Percentiles rank a stretch among this genome's conserved stretches.
Evolutionary conservation across 805 yeast genomes (phyloP).

Genomic region (Wickerhamiella brachini): DNA sequence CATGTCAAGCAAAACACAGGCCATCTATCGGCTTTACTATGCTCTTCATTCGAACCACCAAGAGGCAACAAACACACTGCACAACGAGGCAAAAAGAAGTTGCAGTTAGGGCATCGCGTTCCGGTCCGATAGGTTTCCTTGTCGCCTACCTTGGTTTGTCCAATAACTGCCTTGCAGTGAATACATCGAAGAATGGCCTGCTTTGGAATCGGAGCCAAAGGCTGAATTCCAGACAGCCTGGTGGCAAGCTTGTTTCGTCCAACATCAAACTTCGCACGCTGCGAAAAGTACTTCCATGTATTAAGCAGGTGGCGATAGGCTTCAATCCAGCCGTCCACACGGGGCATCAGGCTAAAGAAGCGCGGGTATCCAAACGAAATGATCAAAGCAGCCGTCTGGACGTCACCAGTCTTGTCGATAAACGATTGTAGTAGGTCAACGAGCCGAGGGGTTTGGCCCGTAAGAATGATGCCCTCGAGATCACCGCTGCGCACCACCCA

Average conservation of each 20-base stretch:
- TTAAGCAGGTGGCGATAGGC: slow-evolving; percentile 54
- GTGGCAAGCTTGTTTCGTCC: slow-evolving; percentile 51
- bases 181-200: slow-evolving; percentile 74
- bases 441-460: slow-evolving; percentile 84
- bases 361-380: slow-evolving; percentile 73
- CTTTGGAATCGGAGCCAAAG: slow-evolving; percentile 42
- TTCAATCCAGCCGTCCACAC: slow-evolving; percentile 69
- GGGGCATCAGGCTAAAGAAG: slow-evolving; percentile 48
- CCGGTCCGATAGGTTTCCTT: slow-evolving; percentile 3
- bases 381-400: slow-evolving; percentile 80
- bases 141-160: slow-evolving; percentile 3
- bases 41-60: slow-evolving; percentile 32
- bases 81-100: slow-evolving; percentile 77
- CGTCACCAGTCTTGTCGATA: slow-evolving; percentile 78
- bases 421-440: slow-evolving; percentile 71
- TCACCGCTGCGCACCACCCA: slow-evolving; percentile 68
- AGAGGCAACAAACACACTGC: slow-evolving; percentile 73
- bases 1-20: slow-evolving; percentile 84
- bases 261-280: slow-evolving; percentile 77
- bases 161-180: slow-evolving; percentile 50
- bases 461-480: slow-evolving; percentile 75
- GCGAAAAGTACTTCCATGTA: slow-evolving; percentile 67
- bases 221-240: slow-evolving; percentile 34
- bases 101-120: slow-evolving; percentile 64
- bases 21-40: slow-evolving; percentile 40